phyloP scores from a whole-genome alignment of 2,329 filamentous ascomycete species.

The Aspergillus costaricaensis region DNA sequence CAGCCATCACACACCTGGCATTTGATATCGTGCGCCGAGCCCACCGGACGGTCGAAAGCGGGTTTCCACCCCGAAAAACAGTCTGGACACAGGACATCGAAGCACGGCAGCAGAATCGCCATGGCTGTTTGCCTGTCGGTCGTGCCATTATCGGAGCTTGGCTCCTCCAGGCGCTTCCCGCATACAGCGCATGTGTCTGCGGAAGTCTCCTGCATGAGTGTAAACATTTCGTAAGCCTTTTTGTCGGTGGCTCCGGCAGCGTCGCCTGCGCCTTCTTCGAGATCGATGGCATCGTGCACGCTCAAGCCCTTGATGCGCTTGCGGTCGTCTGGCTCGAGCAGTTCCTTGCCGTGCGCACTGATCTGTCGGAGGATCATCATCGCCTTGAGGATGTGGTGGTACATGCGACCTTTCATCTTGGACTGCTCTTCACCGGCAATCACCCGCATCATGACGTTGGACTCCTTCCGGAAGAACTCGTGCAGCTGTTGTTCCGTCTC shows the following conservation, averaged over 20 bases:
- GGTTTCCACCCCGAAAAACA: constrained; percentile 67
- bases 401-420: constrained; percentile 78
- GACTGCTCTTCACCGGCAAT: constrained; percentile 67
- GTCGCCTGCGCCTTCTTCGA: constrained; percentile 74
- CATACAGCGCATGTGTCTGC: constrained; percentile 74
- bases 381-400: constrained; percentile 88
- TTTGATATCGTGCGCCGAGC: constrained; percentile 44
- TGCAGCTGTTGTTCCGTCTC: constrained; percentile 76
- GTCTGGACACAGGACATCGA: constrained; percentile 76
- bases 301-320: constrained; percentile 77
- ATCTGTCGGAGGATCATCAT: constrained; percentile 87
- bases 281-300: constrained; percentile 82
- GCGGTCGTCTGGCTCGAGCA: constrained; percentile 81
- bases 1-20: constrained; percentile 71
- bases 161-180: constrained; percentile 60
- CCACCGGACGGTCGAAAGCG: constrained; percentile 50
- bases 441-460: constrained; percentile 75
- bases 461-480: constrained; percentile 79
- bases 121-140: constrained; percentile 56
- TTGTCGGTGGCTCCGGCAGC: constrained; percentile 61
- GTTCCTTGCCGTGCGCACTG: constrained; percentile 90
- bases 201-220: constrained; percentile 79
- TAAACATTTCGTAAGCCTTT: constrained; percentile 83
- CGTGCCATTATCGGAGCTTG: constrained; percentile 56
- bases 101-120: constrained; percentile 79